Evolutionary conservation across 2,329 filamentous ascomycete genomes (phyloP).

Genomic region (Plenodomus lindquistii): DNA sequence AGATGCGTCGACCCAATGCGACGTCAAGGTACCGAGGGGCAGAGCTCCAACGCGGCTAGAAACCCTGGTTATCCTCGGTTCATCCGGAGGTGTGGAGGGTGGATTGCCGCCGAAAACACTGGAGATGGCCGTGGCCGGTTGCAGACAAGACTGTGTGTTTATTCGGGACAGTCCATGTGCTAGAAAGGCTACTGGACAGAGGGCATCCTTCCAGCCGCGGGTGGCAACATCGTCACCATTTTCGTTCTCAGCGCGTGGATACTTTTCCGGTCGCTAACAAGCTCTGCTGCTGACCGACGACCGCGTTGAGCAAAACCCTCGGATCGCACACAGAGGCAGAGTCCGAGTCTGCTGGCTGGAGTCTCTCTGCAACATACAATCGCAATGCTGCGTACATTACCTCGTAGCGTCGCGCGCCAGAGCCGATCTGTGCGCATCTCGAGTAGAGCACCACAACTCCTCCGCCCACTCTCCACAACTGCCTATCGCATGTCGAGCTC

Average conservation of each 20-base stretch:
- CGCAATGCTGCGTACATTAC: slow-evolving; percentile 45
- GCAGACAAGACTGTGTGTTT: slow-evolving; percentile 5
- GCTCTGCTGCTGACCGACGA: slow-evolving; percentile 20
- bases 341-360: slow-evolving; percentile 9
- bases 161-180: slow-evolving; percentile 12
- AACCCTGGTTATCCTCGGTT: slow-evolving; percentile 38
- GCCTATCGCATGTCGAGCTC: slow-evolving; percentile 57
- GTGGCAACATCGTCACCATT: slow-evolving; percentile 20
- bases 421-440: slow-evolving; percentile 33
- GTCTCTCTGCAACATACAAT: slow-evolving; percentile 8
- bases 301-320: slow-evolving; percentile 1
- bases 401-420: slow-evolving; percentile 43
- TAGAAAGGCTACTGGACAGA: slow-evolving; percentile 2
- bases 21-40: slow-evolving; percentile 37
- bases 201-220: background rate
- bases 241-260: slow-evolving; percentile 15
- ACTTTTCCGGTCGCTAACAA: slow-evolving; percentile 14
- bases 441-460: slow-evolving; percentile 30
- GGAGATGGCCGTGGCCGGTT: slow-evolving; percentile 2
- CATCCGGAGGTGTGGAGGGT: slow-evolving; percentile 30
- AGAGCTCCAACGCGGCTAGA: slow-evolving; percentile 28
- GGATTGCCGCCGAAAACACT: slow-evolving; percentile 23
- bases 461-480: slow-evolving; percentile 49
- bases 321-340: slow-evolving; percentile 8
- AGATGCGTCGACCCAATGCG: slow-evolving; percentile 31